Conservation (phyloP, 2,329 filamentous ascomycete species). For the Ophiostoma ulmi region DNA sequence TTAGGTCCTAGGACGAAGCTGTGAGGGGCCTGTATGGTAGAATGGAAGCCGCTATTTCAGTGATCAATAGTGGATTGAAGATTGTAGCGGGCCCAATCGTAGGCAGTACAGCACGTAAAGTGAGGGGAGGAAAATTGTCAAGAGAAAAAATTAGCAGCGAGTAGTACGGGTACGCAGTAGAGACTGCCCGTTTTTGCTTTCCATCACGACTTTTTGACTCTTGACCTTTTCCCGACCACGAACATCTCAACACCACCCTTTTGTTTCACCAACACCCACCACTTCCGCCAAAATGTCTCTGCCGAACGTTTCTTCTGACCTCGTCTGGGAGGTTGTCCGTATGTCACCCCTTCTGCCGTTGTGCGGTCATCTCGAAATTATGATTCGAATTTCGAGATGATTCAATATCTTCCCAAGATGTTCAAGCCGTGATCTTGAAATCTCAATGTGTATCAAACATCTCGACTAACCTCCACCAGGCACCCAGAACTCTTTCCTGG, state of each 20-base stretch:
- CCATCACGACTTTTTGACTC: conserved; percentile 12
- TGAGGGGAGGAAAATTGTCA: conserved; percentile 21
- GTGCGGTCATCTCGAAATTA: background rate
- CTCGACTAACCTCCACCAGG: conserved; percentile 48
- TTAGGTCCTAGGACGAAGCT: too few species aligned
- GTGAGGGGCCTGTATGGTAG: background rate
- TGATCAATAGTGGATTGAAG: conserved; percentile 6
- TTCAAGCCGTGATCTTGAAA: background rate
- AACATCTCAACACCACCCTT: conserved; percentile 13
- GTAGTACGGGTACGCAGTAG: conserved; percentile 11
- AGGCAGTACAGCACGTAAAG: conserved; percentile 9
- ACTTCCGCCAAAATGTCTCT: conserved; percentile 43
- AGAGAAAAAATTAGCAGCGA: conserved; percentile 26
- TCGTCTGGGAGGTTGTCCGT: conserved; percentile 95
- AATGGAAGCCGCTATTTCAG: background rate
- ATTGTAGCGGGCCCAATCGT: conserved; percentile 4
- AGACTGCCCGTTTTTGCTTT: conserved; percentile 3
- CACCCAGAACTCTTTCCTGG: conserved; percentile 82
- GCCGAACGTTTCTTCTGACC: conserved; percentile 79
- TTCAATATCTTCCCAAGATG: background rate
- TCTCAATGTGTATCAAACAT: background rate
- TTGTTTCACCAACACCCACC: conserved; percentile 19
- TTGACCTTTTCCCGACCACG: background rate
- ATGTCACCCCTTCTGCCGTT: conserved; percentile 46
- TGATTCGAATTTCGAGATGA: background rate